Conservation (phyloP, 371 early-diverging fungal species). For the Saksenaea oblongispora region DNA sequence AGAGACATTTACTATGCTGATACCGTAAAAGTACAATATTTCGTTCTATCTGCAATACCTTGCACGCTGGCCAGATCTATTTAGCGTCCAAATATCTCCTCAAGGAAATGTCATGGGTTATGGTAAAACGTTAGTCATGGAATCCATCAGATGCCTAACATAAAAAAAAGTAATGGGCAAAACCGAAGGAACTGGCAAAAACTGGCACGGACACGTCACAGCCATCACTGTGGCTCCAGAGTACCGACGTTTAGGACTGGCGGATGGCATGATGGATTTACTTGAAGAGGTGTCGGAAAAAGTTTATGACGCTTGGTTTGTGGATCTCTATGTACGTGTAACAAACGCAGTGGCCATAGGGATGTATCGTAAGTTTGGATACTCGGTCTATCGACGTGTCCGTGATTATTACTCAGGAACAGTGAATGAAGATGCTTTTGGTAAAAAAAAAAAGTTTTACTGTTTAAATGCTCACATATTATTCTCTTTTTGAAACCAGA, state of each 20-base stretch:
- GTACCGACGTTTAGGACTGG: constrained; percentile 92
- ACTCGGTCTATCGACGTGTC: constrained; percentile 90
- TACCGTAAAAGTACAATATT: constrained; percentile 77
- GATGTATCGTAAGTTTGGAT: constrained; percentile 97
- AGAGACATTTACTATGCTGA: background rate
- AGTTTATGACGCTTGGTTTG: constrained; percentile 87
- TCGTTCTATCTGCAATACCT: constrained; percentile 93
- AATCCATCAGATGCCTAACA: background rate
- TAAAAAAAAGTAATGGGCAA: constrained; percentile 87
- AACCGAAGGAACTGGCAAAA: constrained; percentile 86
- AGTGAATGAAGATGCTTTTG: constrained; percentile 64
- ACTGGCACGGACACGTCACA: constrained; percentile 99
- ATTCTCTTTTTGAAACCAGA: constrained; percentile 56
- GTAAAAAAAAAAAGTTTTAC: background rate
- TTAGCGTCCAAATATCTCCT: constrained; percentile 80
- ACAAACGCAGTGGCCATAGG: constrained; percentile 93
- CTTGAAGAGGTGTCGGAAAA: constrained; percentile 84
- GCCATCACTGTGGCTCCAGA: constrained; percentile 98
- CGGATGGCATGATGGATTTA: constrained; percentile 86
- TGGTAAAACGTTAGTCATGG: constrained; percentile 44
- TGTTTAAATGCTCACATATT: background rate
- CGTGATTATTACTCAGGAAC: constrained; percentile 86
- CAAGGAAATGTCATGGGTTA: constrained; percentile 84
- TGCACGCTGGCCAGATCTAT: constrained; percentile 94
- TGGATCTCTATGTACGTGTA: constrained; percentile 97